These are phyloP conservation scores for Fraxinus quadrangulata DNA, from an alignment of 257 asterid species.

Conservation along the genomic window DNA sequence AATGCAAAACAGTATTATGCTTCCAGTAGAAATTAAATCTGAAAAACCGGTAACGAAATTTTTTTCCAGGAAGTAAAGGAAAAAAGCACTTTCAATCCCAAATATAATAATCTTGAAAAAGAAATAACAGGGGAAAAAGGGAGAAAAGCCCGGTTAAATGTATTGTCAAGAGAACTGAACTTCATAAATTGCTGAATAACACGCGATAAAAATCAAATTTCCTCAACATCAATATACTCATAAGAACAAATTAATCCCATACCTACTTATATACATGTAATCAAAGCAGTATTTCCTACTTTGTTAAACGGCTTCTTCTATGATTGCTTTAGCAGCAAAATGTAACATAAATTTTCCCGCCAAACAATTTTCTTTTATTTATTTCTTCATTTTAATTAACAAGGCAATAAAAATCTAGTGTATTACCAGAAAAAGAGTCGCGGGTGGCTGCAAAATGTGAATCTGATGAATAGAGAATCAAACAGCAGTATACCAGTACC, in stretches of 20 bases:
- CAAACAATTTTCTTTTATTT: neutral
- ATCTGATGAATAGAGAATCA: neutral
- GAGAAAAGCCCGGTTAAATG: neutral
- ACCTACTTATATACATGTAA: neutral
- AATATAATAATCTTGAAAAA: constrained; percentile 7
- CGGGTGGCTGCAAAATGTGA: constrained; percentile 16
- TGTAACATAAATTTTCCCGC: neutral
- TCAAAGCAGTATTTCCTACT: neutral
- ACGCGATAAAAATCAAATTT: neutral
- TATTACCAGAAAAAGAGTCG: constrained; percentile 28
- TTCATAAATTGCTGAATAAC: constrained; percentile 3
- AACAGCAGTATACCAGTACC: neutral
- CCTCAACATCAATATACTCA: neutral
- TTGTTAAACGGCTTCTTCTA: neutral
- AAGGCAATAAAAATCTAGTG: constrained; percentile 4
- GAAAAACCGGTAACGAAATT: neutral
- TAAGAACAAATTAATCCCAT: neutral
- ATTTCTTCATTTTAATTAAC: neutral
- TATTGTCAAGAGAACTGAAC: neutral
- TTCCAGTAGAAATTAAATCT: neutral
- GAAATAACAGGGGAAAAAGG: neutral
- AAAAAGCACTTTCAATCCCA: neutral
- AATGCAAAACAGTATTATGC: constrained; percentile 10
- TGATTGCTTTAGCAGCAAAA: neutral
- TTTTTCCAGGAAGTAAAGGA: neutral